Evolutionary conservation across 345 rosid genomes (phyloP).

Genomic region (Lepidium aucheri): DNA sequence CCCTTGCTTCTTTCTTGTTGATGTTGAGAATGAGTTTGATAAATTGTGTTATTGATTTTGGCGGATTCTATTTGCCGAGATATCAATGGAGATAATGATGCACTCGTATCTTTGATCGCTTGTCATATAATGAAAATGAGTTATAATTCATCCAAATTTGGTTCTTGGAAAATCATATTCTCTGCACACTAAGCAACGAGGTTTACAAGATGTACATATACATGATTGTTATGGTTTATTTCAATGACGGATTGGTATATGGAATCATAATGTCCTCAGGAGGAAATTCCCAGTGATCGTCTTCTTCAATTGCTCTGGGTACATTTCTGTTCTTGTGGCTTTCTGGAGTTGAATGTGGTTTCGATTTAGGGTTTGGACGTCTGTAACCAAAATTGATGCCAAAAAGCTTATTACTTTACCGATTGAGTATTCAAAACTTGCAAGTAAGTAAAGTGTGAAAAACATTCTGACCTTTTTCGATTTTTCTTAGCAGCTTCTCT

Average conservation of each 20-base stretch:
- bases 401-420: background rate
- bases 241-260: slow-evolving; percentile 7
- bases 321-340: background rate
- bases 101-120: too few species aligned
- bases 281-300: slow-evolving; percentile 23
- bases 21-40: background rate
- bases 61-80: too few species aligned
- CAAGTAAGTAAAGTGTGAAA: background rate
- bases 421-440: background rate
- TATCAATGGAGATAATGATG: too few species aligned
- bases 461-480: slow-evolving; percentile 35
- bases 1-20: background rate
- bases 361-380: slow-evolving; percentile 13
- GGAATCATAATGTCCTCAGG: slow-evolving; percentile 15
- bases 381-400: background rate
- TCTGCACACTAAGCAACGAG: background rate
- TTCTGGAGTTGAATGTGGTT: slow-evolving; percentile 2
- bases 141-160: background rate
- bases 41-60: slow-evolving; percentile 6
- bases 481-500: slow-evolving; percentile 79
- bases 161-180: background rate
- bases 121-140: too few species aligned
- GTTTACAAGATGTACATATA: background rate
- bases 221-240: background rate
- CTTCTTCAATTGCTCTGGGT: slow-evolving; percentile 4